These are phyloP conservation scores for Paramecium tetraurelia DNA, from an alignment of 73 alveolate genomes.

Conservation along the genomic window DNA sequence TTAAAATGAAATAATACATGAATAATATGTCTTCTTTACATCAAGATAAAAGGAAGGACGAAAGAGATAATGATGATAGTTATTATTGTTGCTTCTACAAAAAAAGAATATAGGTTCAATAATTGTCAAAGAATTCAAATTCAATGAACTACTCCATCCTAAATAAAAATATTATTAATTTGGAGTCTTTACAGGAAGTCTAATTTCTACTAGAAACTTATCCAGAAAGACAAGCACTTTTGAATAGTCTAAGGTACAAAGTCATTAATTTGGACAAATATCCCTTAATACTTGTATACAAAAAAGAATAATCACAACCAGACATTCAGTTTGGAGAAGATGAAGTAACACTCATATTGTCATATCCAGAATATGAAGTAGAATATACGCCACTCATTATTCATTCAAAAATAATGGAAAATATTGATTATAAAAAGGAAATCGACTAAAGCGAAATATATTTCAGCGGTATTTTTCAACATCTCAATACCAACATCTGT, in stretches of 20 bases:
- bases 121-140: neutral
- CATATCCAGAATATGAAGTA: constrained; percentile 2
- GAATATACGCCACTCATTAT: neutral
- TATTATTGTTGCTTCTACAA: neutral
- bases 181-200: neutral
- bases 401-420: neutral
- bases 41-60: neutral
- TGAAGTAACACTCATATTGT: neutral
- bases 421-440: neutral
- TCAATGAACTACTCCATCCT: neutral
- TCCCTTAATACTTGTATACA: neutral
- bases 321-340: neutral
- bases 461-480: neutral
- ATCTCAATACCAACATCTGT: neutral
- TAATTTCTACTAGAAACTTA: neutral
- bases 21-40: neutral
- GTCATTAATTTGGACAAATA: neutral
- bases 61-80: neutral
- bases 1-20: neutral
- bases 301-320: neutral
- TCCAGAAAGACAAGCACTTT: neutral
- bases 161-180: neutral
- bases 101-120: neutral
- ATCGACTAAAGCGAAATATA: neutral
- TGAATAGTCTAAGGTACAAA: neutral